Evolutionary conservation across 768 basidiomycete species (phyloP).

Genomic region (Boletus rubropictus): DNA sequence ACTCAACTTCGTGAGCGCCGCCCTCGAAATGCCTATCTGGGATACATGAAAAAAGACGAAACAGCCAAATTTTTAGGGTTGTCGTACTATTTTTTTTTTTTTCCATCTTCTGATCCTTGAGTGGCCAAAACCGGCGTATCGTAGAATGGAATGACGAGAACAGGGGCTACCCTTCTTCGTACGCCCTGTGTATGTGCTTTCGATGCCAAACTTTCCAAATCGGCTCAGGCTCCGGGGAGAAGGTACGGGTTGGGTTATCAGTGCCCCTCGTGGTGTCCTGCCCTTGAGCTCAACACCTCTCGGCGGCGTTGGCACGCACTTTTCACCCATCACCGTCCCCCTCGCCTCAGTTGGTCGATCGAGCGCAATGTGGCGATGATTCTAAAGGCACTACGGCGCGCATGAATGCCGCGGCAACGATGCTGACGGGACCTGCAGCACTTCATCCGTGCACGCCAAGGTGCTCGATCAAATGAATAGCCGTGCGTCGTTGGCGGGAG

Average conservation of each 20-base stretch:
- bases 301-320: slow-evolving; percentile 7
- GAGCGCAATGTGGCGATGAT: slow-evolving; percentile 4
- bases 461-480: slow-evolving; percentile 1
- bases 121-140: too few species aligned
- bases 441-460: slow-evolving; percentile 3
- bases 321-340: slow-evolving; percentile 10
- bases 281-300: slow-evolving; percentile 10
- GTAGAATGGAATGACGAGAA: slow-evolving; percentile 9
- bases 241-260: background rate
- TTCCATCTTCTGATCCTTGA: too few species aligned
- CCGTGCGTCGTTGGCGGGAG: slow-evolving; percentile 7
- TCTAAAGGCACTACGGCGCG: background rate
- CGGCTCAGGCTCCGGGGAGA: slow-evolving; percentile 3
- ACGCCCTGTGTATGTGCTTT: slow-evolving; percentile 12
- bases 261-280: slow-evolving; percentile 24
- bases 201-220: slow-evolving; percentile 28
- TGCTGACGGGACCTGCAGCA: slow-evolving; percentile 4
- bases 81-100: background rate
- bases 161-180: slow-evolving; percentile 3
- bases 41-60: slow-evolving; percentile 19
- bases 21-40: slow-evolving; percentile 10
- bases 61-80: slow-evolving; percentile 10
- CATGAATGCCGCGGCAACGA: slow-evolving; percentile 4
- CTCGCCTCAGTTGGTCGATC: slow-evolving; percentile 6
- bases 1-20: too few species aligned